phyloP scores from a whole-genome alignment of 176 grass and related monocot species.

The Oryza nivara region DNA sequence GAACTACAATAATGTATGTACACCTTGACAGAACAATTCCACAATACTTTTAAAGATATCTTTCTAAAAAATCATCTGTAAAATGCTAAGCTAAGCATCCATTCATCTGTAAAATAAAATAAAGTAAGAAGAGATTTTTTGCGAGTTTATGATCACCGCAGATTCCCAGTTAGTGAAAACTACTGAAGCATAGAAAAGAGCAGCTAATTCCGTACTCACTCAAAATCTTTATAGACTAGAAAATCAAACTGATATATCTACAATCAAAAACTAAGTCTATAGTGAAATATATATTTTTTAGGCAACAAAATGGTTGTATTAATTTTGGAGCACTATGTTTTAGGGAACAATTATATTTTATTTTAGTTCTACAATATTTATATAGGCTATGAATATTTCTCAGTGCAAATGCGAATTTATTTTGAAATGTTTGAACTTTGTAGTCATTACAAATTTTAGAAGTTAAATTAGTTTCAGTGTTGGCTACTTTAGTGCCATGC shows the following conservation, averaged over 20 bases:
- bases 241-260: background rate
- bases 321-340: background rate
- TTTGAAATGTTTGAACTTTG: background rate
- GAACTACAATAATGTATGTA: background rate
- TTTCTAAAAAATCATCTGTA: background rate
- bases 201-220: background rate
- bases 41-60: background rate
- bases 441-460: background rate
- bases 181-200: background rate
- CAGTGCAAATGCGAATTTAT: background rate
- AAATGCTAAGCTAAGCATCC: background rate
- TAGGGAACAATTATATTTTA: background rate
- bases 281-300: background rate
- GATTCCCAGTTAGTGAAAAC: background rate
- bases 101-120: background rate
- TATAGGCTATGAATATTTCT: background rate
- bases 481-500: background rate
- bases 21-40: background rate
- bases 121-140: background rate
- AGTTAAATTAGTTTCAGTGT: background rate
- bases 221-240: background rate
- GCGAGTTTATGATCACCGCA: background rate
- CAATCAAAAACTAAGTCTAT: background rate
- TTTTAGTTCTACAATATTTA: background rate
- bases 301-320: background rate